phyloP scores from a whole-genome alignment of 768 basidiomycete genomes.

The Amanita thiersii region DNA sequence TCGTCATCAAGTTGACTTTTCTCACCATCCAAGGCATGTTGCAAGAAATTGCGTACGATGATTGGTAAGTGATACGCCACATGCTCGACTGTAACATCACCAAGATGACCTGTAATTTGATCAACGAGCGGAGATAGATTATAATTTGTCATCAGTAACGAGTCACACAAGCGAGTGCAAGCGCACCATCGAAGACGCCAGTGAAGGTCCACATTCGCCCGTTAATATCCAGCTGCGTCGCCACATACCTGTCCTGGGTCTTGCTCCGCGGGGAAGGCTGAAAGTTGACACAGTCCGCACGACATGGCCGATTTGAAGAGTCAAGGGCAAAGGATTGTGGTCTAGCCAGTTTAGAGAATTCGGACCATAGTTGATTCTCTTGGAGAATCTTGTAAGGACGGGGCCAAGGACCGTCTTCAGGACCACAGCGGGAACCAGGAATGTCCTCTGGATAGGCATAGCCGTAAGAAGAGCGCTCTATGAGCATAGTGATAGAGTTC shows the following conservation, averaged over 20 bases:
- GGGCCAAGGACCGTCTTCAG: constrained; percentile 62
- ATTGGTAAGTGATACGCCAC: constrained; percentile 62
- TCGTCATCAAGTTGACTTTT: not conserved
- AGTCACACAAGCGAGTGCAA: not conserved
- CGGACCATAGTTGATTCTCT: constrained; percentile 45
- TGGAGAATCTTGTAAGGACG: constrained; percentile 45
- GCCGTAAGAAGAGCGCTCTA: constrained; percentile 26
- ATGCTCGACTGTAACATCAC: constrained; percentile 62
- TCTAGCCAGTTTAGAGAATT: constrained; percentile 40
- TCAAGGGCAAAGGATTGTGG: constrained; percentile 31
- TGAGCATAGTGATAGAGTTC: constrained; percentile 27
- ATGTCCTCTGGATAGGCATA: constrained; percentile 55
- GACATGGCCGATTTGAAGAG: constrained; percentile 25
- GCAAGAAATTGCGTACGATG: constrained; percentile 53
- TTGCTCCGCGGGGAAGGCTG: constrained; percentile 47
- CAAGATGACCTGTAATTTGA: constrained; percentile 46
- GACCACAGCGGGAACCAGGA: constrained; percentile 51
- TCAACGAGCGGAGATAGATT: constrained; percentile 4
- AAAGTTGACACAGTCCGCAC: constrained; percentile 59
- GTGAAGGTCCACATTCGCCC: constrained; percentile 57
- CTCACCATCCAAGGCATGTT: constrained; percentile 23
- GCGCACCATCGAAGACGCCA: constrained; percentile 59
- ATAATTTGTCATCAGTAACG: not conserved
- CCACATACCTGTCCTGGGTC: constrained; percentile 60
- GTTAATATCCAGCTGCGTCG: constrained; percentile 46